Base-by-base conservation (phyloP, 1,139 yeast species). In the Yamadazyma sp. region DNA sequence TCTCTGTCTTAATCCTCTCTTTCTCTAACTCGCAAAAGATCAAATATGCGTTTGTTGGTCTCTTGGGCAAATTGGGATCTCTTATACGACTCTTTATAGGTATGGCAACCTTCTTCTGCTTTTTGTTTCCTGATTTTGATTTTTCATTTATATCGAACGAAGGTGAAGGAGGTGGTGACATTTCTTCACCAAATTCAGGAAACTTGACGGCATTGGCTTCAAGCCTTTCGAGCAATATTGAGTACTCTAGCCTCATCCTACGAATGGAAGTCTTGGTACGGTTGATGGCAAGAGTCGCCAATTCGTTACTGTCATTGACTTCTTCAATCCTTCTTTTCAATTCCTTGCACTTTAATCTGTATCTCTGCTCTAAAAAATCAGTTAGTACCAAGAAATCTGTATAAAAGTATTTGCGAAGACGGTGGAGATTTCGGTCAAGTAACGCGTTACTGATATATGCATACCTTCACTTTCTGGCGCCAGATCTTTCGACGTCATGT, bases 11-110 rank as follows among this genome's bases (percentile, higher is more conserved):
- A 35, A 87, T 76, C 39, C 77, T 71, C 39, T 87, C 96, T 60
- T 87, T 86, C 55, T 87, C 94, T 65, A 79, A 66, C 45, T 89
- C 97, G 64, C 97, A 89, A 57, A 86, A 89, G 39, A 87, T 77
- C 47, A 88, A 69, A 55, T 89, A 88, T 8, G 96, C 95, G 60
- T 89, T 89, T 5, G 95, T 85, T 12, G 96, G 96, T 51, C 95
- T 74, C 53, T 87, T 87, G 12, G 97, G 96, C 54, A 84, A 75
- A 50, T 81, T 83, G 3, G 95, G 96, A 58, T 87, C 95, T 53
- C 89, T 76, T 20, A 67, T 56, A 39, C 51, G 62, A 31, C 56
- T 55, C 40, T 51, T 45, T 16, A 26, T 31, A 14, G 36, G 31
- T n/a, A 32, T 40, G 5, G 47, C 38, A 3, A 46, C 37, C 44